These are phyloP conservation scores for Aureobasidium musti DNA, from an alignment of 2,329 filamentous ascomycete species.

Conservation along the genomic window DNA sequence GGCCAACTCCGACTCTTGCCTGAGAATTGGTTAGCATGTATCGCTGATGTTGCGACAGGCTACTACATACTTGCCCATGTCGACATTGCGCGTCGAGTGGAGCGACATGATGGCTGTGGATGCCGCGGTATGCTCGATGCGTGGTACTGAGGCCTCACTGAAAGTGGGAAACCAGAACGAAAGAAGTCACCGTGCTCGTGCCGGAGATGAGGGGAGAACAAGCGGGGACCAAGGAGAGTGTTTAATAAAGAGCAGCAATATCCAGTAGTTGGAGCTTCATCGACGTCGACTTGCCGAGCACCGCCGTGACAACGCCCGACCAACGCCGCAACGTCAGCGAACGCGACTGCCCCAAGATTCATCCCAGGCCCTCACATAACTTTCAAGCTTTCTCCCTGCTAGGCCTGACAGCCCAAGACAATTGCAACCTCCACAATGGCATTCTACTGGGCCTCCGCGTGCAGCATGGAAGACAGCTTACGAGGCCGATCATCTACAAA, in stretches of 20 bases:
- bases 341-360: conserved; percentile 16
- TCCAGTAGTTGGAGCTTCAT: conserved; percentile 7
- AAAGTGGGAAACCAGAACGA: neutral
- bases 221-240: conserved; percentile 18
- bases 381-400: neutral
- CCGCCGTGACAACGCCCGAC: conserved; percentile 19
- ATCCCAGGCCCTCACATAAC: neutral
- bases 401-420: conserved; percentile 3
- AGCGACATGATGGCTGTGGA: conserved; percentile 35
- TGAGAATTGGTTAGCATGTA: conserved; percentile 36
- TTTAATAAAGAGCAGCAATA: conserved; percentile 20
- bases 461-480: conserved; percentile 9
- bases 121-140: conserved; percentile 7
- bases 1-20: conserved; percentile 64
- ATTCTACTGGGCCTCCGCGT: neutral
- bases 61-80: conserved; percentile 60
- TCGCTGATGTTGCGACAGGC: conserved; percentile 41
- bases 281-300: conserved; percentile 12
- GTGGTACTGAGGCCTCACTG: conserved; percentile 1
- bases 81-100: conserved; percentile 56
- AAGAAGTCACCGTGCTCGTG: conserved; percentile 6
- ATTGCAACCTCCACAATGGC: neutral
- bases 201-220: conserved; percentile 20
- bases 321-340: conserved; percentile 22
- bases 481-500: neutral